These are phyloP conservation scores for Diaporthe sp. DNA, from an alignment of 2,329 filamentous ascomycete species.

Conservation along the genomic window DNA sequence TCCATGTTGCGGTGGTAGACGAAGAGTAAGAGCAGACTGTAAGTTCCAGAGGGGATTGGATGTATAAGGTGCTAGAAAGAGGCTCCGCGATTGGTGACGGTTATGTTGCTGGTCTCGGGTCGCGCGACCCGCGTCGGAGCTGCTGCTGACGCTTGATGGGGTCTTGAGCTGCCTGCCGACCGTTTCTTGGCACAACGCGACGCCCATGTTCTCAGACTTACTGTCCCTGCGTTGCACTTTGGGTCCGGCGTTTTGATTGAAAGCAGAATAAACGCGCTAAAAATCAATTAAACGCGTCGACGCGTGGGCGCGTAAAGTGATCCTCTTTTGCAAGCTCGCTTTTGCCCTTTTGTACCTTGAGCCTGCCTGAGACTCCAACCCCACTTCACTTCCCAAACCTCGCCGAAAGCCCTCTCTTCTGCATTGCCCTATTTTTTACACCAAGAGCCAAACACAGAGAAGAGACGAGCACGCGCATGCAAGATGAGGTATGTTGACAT, in stretches of 20 bases:
- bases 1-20: conserved; percentile 45
- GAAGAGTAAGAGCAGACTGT: background rate
- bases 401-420: background rate
- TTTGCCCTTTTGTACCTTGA: background rate
- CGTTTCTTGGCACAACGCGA: background rate
- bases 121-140: conserved; percentile 27
- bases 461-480: conserved; percentile 2
- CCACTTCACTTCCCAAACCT: background rate
- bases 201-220: background rate
- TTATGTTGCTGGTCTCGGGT: background rate
- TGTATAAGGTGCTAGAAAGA: background rate
- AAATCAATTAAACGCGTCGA: conserved; percentile 33
- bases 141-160: background rate
- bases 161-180: background rate
- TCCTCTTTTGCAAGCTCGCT: conserved; percentile 11
- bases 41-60: too few relatives aligned
- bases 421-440: background rate
- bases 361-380: conserved; percentile 8
- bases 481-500: conserved; percentile 33
- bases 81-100: background rate
- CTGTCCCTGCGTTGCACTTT: rapidly evolving
- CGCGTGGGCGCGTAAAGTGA: conserved; percentile 29
- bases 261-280: conserved; percentile 40
- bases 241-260: background rate
- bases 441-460: background rate